Base-by-base conservation (phyloP, 2,329 filamentous ascomycete species). In the Aspergillus sp. region DNA sequence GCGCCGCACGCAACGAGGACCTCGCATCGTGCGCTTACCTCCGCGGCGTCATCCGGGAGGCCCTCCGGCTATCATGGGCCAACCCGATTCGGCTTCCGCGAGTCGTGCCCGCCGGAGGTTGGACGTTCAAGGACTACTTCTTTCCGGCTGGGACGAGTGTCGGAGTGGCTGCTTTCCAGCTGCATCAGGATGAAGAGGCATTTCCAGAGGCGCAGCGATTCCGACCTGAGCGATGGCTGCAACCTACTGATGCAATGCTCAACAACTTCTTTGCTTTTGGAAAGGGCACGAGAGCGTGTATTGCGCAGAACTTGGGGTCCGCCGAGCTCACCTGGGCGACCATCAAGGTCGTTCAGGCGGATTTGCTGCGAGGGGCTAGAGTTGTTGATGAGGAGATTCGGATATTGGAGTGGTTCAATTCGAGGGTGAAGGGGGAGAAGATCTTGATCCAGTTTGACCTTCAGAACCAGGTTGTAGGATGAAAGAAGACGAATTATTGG, bases 401-500 rank as follows among this genome's bases (percentile, higher is more conserved):
- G 62, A 78, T 81, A n/a, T 65, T 72, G 23, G 77, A 84, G 60
- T 83, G 80, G 80, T 83, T 83, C 57, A 83, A 82, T 58, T 76
- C 75, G 1, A 77, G 75, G 57, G 74, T 83, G 1, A 74, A 76
- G 36, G 78, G 76, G 0, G 77, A 77, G 55, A 75, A 68, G 60
- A 77, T 83, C 40, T 20, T 57, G 45, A 52, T 62, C 19, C 16
- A 42, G 19, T 42, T 42, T 42, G 40, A 42, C 11, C 11, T 45
- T 41, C 10, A 23, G 36, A 47, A 14, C 23, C 11, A 45, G 13
- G n/a, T 48, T 41, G 20, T 25, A 14, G 17, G 16, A 31, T 43
- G 41, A 25, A n/a, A 17, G 29, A 25, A 13, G n/a, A 20, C 31
- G 7, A 16, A 40, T 10, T 21, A 21, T 6, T 32, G 7, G 11